These are phyloP conservation scores for Trypanosoma rangeli DNA, from an alignment of 208 protist species.

Conservation along the genomic window DNA sequence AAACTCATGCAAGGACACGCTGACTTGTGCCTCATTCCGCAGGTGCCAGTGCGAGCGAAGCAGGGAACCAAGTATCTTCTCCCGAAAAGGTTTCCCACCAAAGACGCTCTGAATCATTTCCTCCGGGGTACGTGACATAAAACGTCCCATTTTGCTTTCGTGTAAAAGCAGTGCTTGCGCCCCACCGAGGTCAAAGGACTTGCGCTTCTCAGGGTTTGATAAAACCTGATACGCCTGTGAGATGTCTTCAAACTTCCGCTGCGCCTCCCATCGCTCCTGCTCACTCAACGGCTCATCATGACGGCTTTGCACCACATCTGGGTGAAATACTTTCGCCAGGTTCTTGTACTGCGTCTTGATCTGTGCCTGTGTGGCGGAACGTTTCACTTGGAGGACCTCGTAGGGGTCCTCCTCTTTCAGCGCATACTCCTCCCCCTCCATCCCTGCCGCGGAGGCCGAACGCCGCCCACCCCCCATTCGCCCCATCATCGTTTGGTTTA, in stretches of 20 bases:
- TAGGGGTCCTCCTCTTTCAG: conserved; percentile 54
- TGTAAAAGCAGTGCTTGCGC: conserved; percentile 56
- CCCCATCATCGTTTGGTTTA: conserved; percentile 42
- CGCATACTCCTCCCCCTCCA: background rate
- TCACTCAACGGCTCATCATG: conserved; percentile 29
- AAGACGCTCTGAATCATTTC: conserved; percentile 87
- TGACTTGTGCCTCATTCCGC: conserved; percentile 80
- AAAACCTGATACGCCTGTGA: conserved; percentile 80
- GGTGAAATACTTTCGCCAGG: conserved; percentile 86
- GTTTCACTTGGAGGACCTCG: conserved; percentile 67
- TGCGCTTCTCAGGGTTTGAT: conserved; percentile 84
- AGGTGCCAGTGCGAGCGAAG: conserved; percentile 81
- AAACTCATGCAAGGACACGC: conserved; percentile 80
- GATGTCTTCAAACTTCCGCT: conserved; percentile 74
- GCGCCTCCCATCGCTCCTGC: conserved; percentile 43
- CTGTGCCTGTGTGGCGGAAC: conserved; percentile 53
- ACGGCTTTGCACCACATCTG: conserved; percentile 59
- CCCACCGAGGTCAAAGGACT: conserved; percentile 75
- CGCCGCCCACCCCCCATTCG: background rate
- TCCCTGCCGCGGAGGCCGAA: too few species aligned
- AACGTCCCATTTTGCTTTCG: conserved; percentile 67
- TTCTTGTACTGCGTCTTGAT: conserved; percentile 88
- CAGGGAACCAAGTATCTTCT: conserved; percentile 61
- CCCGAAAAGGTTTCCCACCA: conserved; percentile 72
- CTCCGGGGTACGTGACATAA: conserved; percentile 75